These are phyloP conservation scores for Bisporella sp. DNA, from an alignment of 2,329 filamentous ascomycete genomes.

Conservation along the genomic window DNA sequence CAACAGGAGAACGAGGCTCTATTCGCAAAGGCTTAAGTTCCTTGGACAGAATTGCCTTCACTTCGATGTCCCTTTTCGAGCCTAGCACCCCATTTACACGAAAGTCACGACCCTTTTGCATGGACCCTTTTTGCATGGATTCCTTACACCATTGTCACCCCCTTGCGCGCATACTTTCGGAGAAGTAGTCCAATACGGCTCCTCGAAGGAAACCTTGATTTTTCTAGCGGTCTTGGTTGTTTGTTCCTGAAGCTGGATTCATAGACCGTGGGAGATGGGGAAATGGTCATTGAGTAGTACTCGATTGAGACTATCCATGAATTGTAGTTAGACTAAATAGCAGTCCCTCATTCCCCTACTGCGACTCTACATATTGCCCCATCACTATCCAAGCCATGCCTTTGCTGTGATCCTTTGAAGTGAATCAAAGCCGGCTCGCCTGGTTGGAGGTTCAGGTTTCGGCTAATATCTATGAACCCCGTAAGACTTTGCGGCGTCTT, in stretches of 20 bases:
- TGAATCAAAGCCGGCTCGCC: too few relatives aligned
- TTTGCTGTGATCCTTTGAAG: too few relatives aligned
- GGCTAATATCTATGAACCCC: too few relatives aligned
- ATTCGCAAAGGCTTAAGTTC: constrained; percentile 49
- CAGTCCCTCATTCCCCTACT: constrained; percentile 24
- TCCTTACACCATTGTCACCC: constrained; percentile 11
- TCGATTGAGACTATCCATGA: constrained; percentile 19
- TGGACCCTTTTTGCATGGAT: constrained; percentile 8
- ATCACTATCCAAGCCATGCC: too few relatives aligned
- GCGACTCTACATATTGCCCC: background rate
- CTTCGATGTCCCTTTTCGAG: constrained; percentile 5
- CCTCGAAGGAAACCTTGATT: constrained; percentile 13
- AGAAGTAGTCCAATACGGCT: constrained; percentile 15
- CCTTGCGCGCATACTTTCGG: constrained; percentile 18
- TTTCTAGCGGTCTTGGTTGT: constrained; percentile 15
- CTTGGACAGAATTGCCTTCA: constrained; percentile 5
- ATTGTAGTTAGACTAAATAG: constrained; percentile 30
- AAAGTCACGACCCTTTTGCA: constrained; percentile 5
- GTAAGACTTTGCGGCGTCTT: too few relatives aligned
- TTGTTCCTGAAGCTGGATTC: constrained; percentile 12
- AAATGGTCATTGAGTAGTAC: constrained; percentile 13
- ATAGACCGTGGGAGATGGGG: constrained; percentile 21
- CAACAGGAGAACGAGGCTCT: constrained; percentile 92
- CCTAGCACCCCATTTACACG: constrained; percentile 10
- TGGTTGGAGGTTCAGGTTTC: too few relatives aligned